Evolutionary conservation across 331 rosid species (phyloP), one percentile per base, ranked within the genome.

Genomic region (Telfairia occidentalis): DNA sequence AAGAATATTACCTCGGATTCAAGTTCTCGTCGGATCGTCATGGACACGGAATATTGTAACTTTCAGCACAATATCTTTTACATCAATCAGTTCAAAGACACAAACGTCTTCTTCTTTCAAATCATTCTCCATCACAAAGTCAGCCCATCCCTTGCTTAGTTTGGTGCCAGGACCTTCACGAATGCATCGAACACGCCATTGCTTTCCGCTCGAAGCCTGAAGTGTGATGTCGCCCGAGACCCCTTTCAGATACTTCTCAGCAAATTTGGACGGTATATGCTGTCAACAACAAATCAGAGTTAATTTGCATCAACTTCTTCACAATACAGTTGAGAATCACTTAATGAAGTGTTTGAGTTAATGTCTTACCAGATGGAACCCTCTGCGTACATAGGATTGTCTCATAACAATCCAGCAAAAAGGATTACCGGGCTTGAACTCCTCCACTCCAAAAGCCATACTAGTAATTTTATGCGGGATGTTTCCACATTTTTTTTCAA

Each of bases 261-360:
- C 97, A 85, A 95, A 95, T 84, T 96, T 87, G 11, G 99, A 92
- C 60, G 99, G 99, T 79, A 95, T 78, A 81, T 95, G 92, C 99
- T 95, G 89, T 81, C 75, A 48, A 74, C 42, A 77, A 43, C 32
- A 34, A 64, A 70, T 30, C 38, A 29, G 18, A n/a, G 50, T 21
- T 76, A 28, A 48, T n/a, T 64, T 49, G 18, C 37, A 64, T 28
- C 19, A 43, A 12, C 37, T 42, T n/a, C 18, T 60, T 45, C 75
- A 43, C 16, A 16, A 45, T 8, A 46, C 40, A 28, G 11, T 58
- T n/a, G 78, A 40, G 66, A 57, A 75, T 26, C 70, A 26, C 15
- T 42, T 23, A 15, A 75, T 59, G 30, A 55, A 46, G 45, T 28
- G 18, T 11, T 11, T 65, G 57, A 61, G 74, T 75, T 79, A 75